Evolutionary conservation across 1,139 yeast species (phyloP), one percentile per base, ranked within the genome.

Genomic region (Zygosaccharomyces sapae): DNA sequence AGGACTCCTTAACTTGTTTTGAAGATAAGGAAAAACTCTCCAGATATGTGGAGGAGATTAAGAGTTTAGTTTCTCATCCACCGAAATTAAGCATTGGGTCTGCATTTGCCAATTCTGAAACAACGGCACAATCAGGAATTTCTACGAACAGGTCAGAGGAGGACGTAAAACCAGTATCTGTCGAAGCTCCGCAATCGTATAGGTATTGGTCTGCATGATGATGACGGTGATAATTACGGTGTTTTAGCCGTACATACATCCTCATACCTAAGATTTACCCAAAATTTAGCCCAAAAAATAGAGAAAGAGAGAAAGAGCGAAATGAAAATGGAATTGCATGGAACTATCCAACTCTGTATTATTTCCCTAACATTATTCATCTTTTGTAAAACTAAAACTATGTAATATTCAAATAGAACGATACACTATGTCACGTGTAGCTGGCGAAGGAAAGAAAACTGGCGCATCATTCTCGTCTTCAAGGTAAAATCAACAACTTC

Each of bases 181-280:
- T 85, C 51, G 90, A 85, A 56, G 76, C 87, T 12, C 96, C 96
- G 2, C 94, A 86, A 65, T 71, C 82, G 33, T 89, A 87, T 67
- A 86, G 90, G 66, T 85, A 87, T 56, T 89, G 97, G 97, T 86
- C 85, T 40, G 81, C 62, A 34, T 60, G 49, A 43, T 10, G 19
- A 12, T 27, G n/a, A 27, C 12, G 31, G n/a, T 4, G 12, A 5
- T 27, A 27, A 27, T 9, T 10, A 27, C n/a, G 31, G 13, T 27
- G 22, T 36, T 27, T 38, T 24, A 34, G 34, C 31, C 13, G 40
- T 39, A 30, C 12, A 22, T 27, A 27, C 12, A 27, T 27, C 5
- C 31, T 5, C 18, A 31, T 20, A 8, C n/a, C n/a, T 10, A 43
- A 27, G 5, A 5, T 18, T 18, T 20, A 6, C 9, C 12, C 22